Conservation (phyloP, 345 rosid genomes). For the Populus tremula region DNA sequence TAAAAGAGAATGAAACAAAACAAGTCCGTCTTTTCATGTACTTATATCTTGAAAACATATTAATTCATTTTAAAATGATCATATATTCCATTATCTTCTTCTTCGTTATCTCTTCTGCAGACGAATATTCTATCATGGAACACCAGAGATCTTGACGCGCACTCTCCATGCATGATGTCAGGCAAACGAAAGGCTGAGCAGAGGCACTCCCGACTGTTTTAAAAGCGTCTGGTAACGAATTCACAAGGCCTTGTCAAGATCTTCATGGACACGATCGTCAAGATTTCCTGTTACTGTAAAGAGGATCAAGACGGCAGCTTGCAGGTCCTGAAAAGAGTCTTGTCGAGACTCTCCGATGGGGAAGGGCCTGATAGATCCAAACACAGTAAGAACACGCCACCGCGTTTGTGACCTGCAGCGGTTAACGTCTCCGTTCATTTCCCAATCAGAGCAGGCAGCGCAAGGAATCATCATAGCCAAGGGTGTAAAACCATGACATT, state of each 20-base stretch:
- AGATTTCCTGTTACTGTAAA: background rate
- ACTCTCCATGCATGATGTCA: background rate
- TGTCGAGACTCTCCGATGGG: background rate
- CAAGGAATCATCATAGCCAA: background rate
- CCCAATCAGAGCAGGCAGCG: background rate
- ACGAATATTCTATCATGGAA: too few species aligned
- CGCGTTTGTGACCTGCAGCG: background rate
- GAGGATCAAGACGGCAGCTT: too few species aligned
- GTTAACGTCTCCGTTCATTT: background rate
- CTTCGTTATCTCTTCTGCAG: too few species aligned
- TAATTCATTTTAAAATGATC: too few species aligned
- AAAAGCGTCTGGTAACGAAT: background rate
- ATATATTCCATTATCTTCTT: too few species aligned
- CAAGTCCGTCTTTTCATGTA: too few species aligned
- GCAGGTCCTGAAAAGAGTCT: too few species aligned
- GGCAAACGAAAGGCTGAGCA: constrained; percentile 1
- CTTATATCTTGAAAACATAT: too few species aligned
- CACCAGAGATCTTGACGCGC: too few species aligned
- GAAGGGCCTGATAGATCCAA: background rate
- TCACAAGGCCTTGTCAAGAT: background rate
- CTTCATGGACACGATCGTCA: too few species aligned
- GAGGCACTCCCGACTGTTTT: background rate
- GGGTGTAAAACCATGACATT: background rate
- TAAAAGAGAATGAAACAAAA: too few species aligned
- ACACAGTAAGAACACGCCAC: background rate